Evolutionary conservation across 2,329 filamentous ascomycete species (phyloP), one percentile per base, ranked within the genome.

Genomic region (Elsinoe perseae): DNA sequence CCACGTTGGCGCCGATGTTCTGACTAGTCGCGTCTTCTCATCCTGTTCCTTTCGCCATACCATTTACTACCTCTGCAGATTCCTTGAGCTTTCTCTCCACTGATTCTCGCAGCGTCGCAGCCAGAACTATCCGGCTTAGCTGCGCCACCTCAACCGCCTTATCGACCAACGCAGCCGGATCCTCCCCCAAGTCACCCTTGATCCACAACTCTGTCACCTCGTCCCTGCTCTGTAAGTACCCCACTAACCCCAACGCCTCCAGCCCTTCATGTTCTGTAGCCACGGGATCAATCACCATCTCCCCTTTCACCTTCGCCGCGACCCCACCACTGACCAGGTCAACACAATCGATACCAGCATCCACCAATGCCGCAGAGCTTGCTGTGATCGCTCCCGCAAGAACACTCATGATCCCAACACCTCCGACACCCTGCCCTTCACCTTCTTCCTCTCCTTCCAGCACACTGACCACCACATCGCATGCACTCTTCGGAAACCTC

Each of bases 191-290:
- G 66, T 84, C 78, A 16, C 93, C 92, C 73, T 91, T 96, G 66
- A 95, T 81, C 93, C 93, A 98, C 16, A 97, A 72, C 67, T 95
- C 91, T 7, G 92, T 96, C 53, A 97, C 83, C 70, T 98, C 93
- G 63, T 97, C 92, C 60, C 91, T 80, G 20, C 79, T 80, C 53
- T 90, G 87, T 62, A 97, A 78, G 70, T 96, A 97, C 9, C 86
- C 93, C 34, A 98, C 86, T 60, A 93, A 89, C 71, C 89, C 95
- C 48, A 88, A 89, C 9, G 91, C 89, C 44, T 87, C 70, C 54
- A 97, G 81, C 32, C 83, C 80, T 25, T 81, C 75, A 68, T 95
- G 89, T 67, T 96, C 90, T 4, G 85, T 81, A 6, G 90, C 84
- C 61, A 87, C 84, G 0, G 91, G 90, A 68, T 97, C 92, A 48